These are phyloP conservation scores for Nigrospora osmanthi DNA, from an alignment of 2,329 filamentous ascomycete genomes.

Conservation along the genomic window DNA sequence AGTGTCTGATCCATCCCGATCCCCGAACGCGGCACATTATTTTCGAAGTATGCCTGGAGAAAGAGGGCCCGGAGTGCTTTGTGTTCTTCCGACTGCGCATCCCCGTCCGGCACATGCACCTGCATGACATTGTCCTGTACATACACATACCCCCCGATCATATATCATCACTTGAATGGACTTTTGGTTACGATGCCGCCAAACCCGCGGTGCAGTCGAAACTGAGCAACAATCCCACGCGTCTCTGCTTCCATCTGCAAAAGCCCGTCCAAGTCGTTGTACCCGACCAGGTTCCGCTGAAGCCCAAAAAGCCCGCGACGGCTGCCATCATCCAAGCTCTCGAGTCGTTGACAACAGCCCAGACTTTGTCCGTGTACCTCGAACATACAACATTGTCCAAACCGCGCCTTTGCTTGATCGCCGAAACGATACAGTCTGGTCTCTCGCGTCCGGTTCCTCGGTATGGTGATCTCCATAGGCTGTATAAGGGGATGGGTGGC, in stretches of 20 bases:
- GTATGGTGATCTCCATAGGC: slow-evolving; percentile 4
- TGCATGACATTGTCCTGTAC: slow-evolving; percentile 2
- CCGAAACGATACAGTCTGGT: not conserved
- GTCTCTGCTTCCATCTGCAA: slow-evolving; percentile 2
- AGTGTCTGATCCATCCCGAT: slow-evolving; percentile 3
- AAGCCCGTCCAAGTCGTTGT: slow-evolving; percentile 2
- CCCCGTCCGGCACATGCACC: slow-evolving; percentile 3
- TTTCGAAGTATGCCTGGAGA: slow-evolving; percentile 3
- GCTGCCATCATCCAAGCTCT: slow-evolving; percentile 1
- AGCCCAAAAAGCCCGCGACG: slow-evolving; percentile 1
- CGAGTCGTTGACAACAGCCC: slow-evolving; percentile 1
- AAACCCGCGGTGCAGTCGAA: not conserved
- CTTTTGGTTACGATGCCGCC: not conserved
- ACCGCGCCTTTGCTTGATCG: not conserved
- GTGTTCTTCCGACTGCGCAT: slow-evolving; percentile 3
- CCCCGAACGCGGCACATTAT: slow-evolving; percentile 1
- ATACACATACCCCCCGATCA: slow-evolving; percentile 5
- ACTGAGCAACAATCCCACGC: not conserved
- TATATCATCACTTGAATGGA: slow-evolving; percentile 2
- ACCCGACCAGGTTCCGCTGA: not conserved
- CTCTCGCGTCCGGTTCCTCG: not conserved
- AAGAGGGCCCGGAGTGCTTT: not conserved
- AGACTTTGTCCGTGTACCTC: not conserved
- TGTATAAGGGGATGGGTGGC: slow-evolving; percentile 3
- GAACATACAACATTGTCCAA: slow-evolving; percentile 3